These are phyloP conservation scores for Candida neerlandica DNA, from an alignment of 1,139 yeast genomes.

Conservation along the genomic window DNA sequence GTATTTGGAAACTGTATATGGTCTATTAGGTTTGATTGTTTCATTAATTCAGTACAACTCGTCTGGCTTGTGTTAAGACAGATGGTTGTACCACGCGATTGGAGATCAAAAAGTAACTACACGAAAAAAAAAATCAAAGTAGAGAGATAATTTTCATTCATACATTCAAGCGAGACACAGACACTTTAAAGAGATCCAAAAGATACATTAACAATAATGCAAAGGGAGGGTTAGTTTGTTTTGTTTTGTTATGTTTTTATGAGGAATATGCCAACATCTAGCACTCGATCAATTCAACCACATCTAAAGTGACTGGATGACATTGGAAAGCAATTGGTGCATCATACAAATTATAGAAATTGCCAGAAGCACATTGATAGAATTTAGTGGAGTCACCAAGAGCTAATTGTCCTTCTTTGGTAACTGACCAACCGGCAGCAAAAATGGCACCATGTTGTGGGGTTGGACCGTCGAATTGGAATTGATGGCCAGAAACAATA, in stretches of 20 bases:
- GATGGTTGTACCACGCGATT: neutral
- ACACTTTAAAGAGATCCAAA: neutral
- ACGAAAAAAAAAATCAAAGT: neutral
- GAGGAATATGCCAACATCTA: conserved; percentile 8
- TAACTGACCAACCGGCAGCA: conserved; percentile 48
- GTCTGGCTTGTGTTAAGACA: neutral
- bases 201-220: neutral
- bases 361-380: conserved; percentile 49
- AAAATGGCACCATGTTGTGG: conserved; percentile 46
- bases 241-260: no score
- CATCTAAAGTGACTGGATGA: conserved; percentile 38
- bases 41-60: conserved; percentile 5
- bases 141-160: neutral
- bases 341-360: conserved; percentile 44
- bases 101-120: neutral
- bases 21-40: conserved; percentile 10
- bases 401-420: conserved; percentile 39
- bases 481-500: conserved; percentile 45
- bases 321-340: conserved; percentile 34
- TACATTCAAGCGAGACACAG: neutral
- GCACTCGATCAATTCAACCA: conserved; percentile 40
- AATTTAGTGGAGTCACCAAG: conserved; percentile 38
- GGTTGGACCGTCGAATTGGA: conserved; percentile 50
- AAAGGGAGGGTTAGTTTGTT: neutral
- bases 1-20: conserved; percentile 8